phyloP scores from a whole-genome alignment of 169 alveolate species.

The Plasmodium sp. region DNA sequence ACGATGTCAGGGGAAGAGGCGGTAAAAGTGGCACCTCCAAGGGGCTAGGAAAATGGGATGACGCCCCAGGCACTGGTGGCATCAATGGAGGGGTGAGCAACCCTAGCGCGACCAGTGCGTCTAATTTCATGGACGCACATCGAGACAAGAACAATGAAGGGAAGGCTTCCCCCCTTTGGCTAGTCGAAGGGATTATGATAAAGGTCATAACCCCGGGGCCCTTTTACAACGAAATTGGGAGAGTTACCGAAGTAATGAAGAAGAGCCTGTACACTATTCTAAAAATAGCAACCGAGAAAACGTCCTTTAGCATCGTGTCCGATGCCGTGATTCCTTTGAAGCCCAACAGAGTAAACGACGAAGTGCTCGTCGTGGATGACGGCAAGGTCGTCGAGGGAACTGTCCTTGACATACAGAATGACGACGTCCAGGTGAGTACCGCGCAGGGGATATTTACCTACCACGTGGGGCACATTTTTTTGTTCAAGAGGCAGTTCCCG shows the following conservation, averaged over 20 bases:
- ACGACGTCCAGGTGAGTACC: constrained; percentile 20
- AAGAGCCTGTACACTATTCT: constrained; percentile 32
- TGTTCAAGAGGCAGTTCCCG: constrained; percentile 24
- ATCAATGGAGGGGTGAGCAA: not conserved
- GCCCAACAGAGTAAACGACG: constrained; percentile 30
- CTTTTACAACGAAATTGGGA: constrained; percentile 67
- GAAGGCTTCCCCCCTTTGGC: constrained; percentile 4
- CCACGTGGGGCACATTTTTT: not conserved
- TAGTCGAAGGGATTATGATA: constrained; percentile 38
- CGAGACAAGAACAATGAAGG: not conserved
- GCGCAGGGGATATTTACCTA: constrained; percentile 3
- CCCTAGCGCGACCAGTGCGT: not conserved
- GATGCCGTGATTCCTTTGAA: constrained; percentile 65
- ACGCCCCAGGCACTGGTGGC: not conserved
- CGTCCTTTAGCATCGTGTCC: constrained; percentile 53
- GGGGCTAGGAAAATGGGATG: not conserved
- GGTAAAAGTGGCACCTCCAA: not conserved
- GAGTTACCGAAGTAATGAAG: constrained; percentile 27
- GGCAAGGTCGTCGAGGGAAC: constrained; percentile 35
- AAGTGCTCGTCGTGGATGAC: constrained; percentile 40
- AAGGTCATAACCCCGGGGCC: constrained; percentile 62
- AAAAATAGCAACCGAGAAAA: constrained; percentile 63
- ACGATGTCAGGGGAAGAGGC: not conserved
- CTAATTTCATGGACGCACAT: not conserved
- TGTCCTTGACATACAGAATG: constrained; percentile 21